Evolutionary conservation across 2,329 filamentous ascomycete species (phyloP), one percentile per base, ranked within the genome.

Genomic region (Cladophialophora exuberans): DNA sequence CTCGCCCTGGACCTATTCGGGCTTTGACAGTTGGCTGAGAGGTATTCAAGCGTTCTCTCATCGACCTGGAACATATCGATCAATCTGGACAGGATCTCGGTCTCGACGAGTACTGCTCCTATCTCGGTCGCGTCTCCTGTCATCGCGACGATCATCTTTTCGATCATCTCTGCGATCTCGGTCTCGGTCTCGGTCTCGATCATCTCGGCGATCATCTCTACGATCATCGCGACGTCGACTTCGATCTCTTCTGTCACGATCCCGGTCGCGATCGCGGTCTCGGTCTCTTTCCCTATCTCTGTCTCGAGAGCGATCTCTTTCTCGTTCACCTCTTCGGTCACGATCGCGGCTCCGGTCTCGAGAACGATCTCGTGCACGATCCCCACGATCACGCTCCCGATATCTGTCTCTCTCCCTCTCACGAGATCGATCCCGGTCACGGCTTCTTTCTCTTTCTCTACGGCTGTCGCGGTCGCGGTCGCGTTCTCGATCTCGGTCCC

Each of bases 231-330:
- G 46, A 11, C 35, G 31, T 5, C 46, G 46, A 17, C 35, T 38
- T 49, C 46, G 46, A 18, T 56, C 51, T 26, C 54, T 25, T 15
- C 57, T 51, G 10, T 52, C 47, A 6, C 57, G 22, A 10, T 53
- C 49, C 13, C 55, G 36, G 20, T 52, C 54, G n/a, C 47, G 56
- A 43, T 69, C 69, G 50, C 69, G 62, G 23, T 67, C 64, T 39
- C 70, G 59, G 25, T 6, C 7, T 31, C 13, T 31, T 6, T 42
- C 38, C 20, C 45, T 23, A 25, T 69, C 62, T 36, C 41, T 50
- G 17, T 65, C 64, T 26, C 64, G 54, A 51, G 71, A 67, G 45
- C 66, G 66, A 35, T 59, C 52, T 45, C 57, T 9, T 31, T 28
- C n/a, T 7, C 45, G 31, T 57, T 52, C 70, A 41, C 54, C 26